phyloP scores from a whole-genome alignment of 257 asterid genomes.

The Thymus mandschuricus region DNA sequence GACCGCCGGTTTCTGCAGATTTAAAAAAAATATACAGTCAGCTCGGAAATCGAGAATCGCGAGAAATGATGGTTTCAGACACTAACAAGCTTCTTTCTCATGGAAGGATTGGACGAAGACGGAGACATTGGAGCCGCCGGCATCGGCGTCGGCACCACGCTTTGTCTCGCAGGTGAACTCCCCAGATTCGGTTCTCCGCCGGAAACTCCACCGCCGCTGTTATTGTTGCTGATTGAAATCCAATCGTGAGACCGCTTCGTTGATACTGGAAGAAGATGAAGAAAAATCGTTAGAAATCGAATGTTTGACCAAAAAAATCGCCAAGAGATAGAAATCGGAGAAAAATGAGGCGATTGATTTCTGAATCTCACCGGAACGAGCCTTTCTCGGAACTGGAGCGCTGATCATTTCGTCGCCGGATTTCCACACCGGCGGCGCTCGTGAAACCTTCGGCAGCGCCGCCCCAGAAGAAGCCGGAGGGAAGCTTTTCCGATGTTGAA shows the following conservation, averaged over 20 bases:
- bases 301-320: conserved; percentile 18
- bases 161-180: conserved; percentile 69
- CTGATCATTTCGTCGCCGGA: conserved; percentile 94
- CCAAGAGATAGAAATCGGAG: neutral
- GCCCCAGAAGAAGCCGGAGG: conserved; percentile 56
- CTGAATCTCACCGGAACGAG: conserved; percentile 71
- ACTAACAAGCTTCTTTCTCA: conserved; percentile 81
- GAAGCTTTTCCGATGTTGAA: conserved; percentile 68
- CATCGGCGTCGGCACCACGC: conserved; percentile 35
- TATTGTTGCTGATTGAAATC: conserved; percentile 63
- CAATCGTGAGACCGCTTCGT: conserved; percentile 92
- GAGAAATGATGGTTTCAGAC: neutral
- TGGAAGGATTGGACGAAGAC: conserved; percentile 72
- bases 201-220: conserved; percentile 43
- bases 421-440: conserved; percentile 84
- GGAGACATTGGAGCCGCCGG: conserved; percentile 78
- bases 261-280: conserved; percentile 50
- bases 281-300: conserved; percentile 29
- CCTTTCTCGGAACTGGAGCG: conserved; percentile 92
- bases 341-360: neutral
- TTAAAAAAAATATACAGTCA: conserved; percentile 22
- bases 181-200: conserved; percentile 59
- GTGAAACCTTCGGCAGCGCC: conserved; percentile 37
- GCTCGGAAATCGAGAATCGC: neutral
- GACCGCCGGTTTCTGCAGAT: conserved; percentile 58